Base-by-base conservation (phyloP, 345 rosid species). In the Diplotaxis tenuifolia region DNA sequence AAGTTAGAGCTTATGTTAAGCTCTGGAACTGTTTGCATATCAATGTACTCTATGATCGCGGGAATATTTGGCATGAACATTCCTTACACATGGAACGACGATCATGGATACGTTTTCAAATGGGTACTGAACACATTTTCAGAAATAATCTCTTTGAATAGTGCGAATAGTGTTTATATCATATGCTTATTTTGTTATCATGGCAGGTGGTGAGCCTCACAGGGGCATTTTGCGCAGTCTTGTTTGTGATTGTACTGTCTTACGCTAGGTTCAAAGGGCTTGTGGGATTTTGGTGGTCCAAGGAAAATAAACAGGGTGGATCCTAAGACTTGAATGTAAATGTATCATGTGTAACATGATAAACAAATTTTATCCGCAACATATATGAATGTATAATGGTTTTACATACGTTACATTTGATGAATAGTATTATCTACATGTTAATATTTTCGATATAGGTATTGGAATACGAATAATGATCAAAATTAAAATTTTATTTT, bases 61-160 rank as follows among this genome's bases (percentile, higher is more conserved):
- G 96, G 74, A 71, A 85, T 92, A 81, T 92, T 92, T 56, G 99
- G 97, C 71, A 79, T 95, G 97, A 95, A 95, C 79, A 87, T 95
- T 66, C 97, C 96, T 0, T 87, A 83, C 71, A 64, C 88, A 15
- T 95, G 97, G 97, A 92, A 87, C 68, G 20, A 80, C 0, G 2
- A 76, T 62, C 87, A 94, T 49, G 91, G 84, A 21, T 90, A 81
- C 85, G 66, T 88, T 67, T 95, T 95, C 75, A 87, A 83, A 87
- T 88, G 96, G 96, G 97, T 95, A 82, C 0, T 80, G 52, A 7
- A 40, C 59, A 42, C 25, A 32, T 47, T 42, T 45, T 36, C 12
- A 53, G 10, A 21, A 66, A 58, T 22, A 42, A 16, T 28, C 42
- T 9, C 28, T 14, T 14, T 1, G 21, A 29, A 3, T 16, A 1